Conservation (phyloP, 1,284 basidiomycete species). For the Malassezia caprae region DNA sequence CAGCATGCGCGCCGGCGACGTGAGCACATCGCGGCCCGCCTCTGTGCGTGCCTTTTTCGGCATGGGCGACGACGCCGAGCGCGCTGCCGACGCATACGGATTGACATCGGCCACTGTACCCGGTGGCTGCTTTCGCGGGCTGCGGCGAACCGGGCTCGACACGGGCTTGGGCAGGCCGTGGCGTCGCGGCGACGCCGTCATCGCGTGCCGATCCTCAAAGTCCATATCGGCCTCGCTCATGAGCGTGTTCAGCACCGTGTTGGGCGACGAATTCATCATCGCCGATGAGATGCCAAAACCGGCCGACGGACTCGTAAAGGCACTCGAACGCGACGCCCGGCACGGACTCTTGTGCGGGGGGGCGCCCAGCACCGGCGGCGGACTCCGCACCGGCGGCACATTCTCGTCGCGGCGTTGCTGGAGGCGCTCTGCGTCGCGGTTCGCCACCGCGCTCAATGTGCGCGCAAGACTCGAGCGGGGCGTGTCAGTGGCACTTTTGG, state of each 20-base stretch:
- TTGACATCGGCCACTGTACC: slow-evolving; percentile 33
- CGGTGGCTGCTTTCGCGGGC: slow-evolving; percentile 41
- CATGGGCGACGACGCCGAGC: slow-evolving; percentile 2
- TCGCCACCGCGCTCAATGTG: slow-evolving; percentile 7
- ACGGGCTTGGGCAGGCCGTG: slow-evolving; percentile 18
- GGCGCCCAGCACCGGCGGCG: background rate
- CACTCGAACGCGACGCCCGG: background rate
- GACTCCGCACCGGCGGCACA: background rate
- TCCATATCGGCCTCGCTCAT: slow-evolving; percentile 38
- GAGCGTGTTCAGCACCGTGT: slow-evolving; percentile 37
- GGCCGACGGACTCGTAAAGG: background rate
- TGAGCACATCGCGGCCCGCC: background rate
- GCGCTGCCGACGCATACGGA: slow-evolving; percentile 31
- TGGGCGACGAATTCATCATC: slow-evolving; percentile 39
- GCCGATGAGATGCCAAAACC: slow-evolving; percentile 33
- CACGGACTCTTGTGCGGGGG: slow-evolving; percentile 15
- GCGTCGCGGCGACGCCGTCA: slow-evolving; percentile 22
- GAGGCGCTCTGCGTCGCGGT: slow-evolving; percentile 3
- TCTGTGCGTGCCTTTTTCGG: background rate
- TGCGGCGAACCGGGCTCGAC: slow-evolving; percentile 27
- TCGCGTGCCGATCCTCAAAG: slow-evolving; percentile 26
- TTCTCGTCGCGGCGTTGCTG: slow-evolving; percentile 8
- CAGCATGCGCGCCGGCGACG: background rate
- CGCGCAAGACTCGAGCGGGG: background rate
- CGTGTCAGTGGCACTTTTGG: background rate